Conservation (phyloP, 2,329 filamentous ascomycete species). For the Penicillium italicum region DNA sequence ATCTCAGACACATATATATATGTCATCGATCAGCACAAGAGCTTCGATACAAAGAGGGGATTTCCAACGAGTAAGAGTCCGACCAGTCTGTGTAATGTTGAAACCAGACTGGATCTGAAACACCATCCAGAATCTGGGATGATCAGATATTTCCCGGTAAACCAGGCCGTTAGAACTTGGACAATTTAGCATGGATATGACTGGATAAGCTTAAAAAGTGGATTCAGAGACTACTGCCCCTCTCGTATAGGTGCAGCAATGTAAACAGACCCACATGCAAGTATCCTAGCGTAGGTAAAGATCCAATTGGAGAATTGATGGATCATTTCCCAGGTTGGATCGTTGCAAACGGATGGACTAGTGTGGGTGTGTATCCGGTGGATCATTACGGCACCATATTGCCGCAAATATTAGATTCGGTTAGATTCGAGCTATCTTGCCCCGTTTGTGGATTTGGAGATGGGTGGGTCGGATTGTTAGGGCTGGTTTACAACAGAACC, state of each 20-base stretch:
- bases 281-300: neutral
- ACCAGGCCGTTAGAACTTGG: neutral
- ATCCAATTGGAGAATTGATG: neutral
- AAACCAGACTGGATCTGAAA: constrained; percentile 15
- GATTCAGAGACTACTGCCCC: neutral
- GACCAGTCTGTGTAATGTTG: constrained; percentile 1
- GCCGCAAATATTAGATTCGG: neutral
- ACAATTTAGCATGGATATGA: neutral
- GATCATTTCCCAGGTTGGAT: neutral
- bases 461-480: neutral
- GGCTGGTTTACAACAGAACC: constrained; percentile 1
- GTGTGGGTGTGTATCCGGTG: neutral
- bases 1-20: constrained; percentile 3
- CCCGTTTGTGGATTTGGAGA: neutral
- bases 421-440: neutral
- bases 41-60: neutral
- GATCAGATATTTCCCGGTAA: neutral
- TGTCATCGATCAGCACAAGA: neutral
- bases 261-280: neutral
- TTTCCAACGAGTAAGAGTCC: neutral
- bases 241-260: neutral
- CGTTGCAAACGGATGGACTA: neutral
- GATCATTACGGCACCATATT: too few species aligned
- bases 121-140: neutral
- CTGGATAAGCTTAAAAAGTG: neutral